Evolutionary conservation across 257 asterid genomes (phyloP), one percentile per base, ranked within the genome.

Genomic region (Scutellaria baicalensis): DNA sequence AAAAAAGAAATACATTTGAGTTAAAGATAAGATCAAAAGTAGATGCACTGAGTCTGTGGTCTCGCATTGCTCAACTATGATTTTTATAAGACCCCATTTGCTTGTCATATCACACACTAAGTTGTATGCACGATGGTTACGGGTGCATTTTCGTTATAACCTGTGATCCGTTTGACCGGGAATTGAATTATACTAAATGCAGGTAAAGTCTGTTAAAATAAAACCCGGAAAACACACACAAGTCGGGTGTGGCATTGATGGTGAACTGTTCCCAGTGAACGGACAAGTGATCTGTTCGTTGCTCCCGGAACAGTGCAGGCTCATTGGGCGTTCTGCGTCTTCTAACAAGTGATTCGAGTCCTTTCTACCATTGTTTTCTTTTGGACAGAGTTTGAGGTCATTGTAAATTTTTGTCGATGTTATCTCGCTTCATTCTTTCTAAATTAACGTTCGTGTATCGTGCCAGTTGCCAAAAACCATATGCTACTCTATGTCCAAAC

Each of bases 291-390:
- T 83, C 33, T 89, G 93, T 66, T 88, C 99, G 55, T 83, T 88
- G 64, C 93, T 94, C 65, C 97, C 96, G 6, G 96, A 94, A 31
- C 99, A 94, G 75, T 91, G 99, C 88, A 84, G 95, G 76, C 99
- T 94, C 45, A 86, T 93, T 54, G 99, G 99, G 5, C 93, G 89
- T 42, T 39, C 92, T 5, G 79, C 88, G 0, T 49, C 74, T 58
- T 76, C 78, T 70, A 77, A 66, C 72, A 88, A 79, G 69, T 84
- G 81, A 88, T 75, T 14, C 17, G 54, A 44, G 50, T n/a, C 68
- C 52, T 23, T 67, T 61, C 36, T 16, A 43, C 75, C 55, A 16
- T 50, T 67, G 70, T 66, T 65, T 51, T 62, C 12, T 17, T 50
- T 49, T 40, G 54, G 80, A 40, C 68, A 21, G 51, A 70, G 59